Percentiles rank a stretch among this genome's conserved stretches.
phyloP scores from a whole-genome alignment of 78 protist species.

The Diacronema lutheri region DNA sequence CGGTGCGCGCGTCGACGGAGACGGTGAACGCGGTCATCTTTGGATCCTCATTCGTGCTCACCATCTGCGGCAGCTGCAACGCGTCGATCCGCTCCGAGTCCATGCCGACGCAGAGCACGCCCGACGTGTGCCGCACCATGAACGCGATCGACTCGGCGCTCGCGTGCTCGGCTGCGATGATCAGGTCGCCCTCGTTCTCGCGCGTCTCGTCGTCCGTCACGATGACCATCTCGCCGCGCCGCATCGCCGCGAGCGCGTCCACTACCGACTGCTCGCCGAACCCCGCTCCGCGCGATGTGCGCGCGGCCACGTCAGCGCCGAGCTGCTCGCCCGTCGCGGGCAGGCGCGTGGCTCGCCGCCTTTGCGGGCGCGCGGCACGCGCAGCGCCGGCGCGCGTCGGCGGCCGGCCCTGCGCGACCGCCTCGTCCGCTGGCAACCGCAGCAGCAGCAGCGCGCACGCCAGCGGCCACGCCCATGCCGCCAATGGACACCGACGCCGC shows the following conservation, averaged over 20 bases:
- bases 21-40: slow-evolving; percentile 39
- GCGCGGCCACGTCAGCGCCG: too few species aligned
- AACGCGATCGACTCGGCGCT: slow-evolving; percentile 15
- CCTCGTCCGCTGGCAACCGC: too few species aligned
- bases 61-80: slow-evolving; percentile 21
- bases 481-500: too few species aligned
- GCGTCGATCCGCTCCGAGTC: not conserved
- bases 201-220: slow-evolving; percentile 37
- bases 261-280: not conserved
- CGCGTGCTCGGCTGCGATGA: slow-evolving; percentile 14
- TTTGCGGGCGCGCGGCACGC: too few species aligned
- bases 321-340: too few species aligned
- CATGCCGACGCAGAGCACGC: slow-evolving; percentile 22
- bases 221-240: not conserved
- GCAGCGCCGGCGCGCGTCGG: too few species aligned
- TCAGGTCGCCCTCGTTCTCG: slow-evolving; percentile 46
- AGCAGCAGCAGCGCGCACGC: too few species aligned
- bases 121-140: slow-evolving; percentile 24
- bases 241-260: slow-evolving; percentile 15
- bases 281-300: not conserved
- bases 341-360: too few species aligned
- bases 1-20: slow-evolving; percentile 22
- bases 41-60: not conserved
- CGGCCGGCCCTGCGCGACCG: too few species aligned
- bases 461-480: too few species aligned